These are phyloP conservation scores for Exophiala calicioides DNA, from an alignment of 2,329 filamentous ascomycete species.

Conservation along the genomic window DNA sequence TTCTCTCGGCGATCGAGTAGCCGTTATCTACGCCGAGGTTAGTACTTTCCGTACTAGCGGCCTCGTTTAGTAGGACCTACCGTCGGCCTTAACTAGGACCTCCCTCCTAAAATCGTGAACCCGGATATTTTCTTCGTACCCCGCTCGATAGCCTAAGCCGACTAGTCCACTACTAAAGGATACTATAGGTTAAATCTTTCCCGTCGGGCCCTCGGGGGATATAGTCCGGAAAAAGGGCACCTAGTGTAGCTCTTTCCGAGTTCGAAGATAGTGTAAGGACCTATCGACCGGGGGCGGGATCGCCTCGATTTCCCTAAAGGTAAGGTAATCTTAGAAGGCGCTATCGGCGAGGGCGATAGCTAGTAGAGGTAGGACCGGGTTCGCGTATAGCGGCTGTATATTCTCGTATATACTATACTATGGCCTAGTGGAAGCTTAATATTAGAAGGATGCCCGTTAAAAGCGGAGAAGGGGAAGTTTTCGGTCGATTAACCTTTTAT, in stretches of 20 bases:
- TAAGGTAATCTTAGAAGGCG: constrained; percentile 29
- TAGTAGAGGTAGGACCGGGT: constrained; percentile 26
- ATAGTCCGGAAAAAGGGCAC: constrained; percentile 29
- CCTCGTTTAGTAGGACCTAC: constrained; percentile 19
- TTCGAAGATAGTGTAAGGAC: constrained; percentile 25
- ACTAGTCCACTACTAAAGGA: constrained; percentile 23
- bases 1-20: constrained; percentile 27
- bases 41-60: constrained; percentile 14
- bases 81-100: constrained; percentile 28
- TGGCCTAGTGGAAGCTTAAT: constrained; percentile 21
- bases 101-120: constrained; percentile 23
- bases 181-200: constrained; percentile 24
- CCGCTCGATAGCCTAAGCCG: constrained; percentile 17
- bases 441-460: constrained; percentile 9
- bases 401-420: constrained; percentile 31
- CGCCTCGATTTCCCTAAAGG: constrained; percentile 28
- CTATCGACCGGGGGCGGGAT: constrained; percentile 23
- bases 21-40: constrained; percentile 20
- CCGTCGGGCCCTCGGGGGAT: constrained; percentile 16
- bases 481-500: constrained; percentile 26
- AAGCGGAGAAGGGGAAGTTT: constrained; percentile 9
- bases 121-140: constrained; percentile 28
- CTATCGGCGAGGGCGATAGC: constrained; percentile 24
- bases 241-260: constrained; percentile 20
- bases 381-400: constrained; percentile 28